phyloP scores from a whole-genome alignment of 2,329 filamentous ascomycete species.

The Paraphoma chrysanthemicola region DNA sequence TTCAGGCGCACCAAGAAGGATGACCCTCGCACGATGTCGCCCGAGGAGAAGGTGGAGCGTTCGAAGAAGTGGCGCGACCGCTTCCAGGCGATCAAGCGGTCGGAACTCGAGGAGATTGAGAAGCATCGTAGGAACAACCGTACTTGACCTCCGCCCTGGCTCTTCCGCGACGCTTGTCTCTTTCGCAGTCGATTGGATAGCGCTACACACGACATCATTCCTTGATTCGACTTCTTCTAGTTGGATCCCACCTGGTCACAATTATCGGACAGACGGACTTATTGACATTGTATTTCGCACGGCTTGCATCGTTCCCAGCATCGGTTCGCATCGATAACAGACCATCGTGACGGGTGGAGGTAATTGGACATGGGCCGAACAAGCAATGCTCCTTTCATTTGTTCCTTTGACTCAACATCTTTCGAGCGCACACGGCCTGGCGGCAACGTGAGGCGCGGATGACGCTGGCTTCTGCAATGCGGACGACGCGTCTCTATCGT shows the following conservation, averaged over 20 bases:
- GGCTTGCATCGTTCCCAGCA: neutral
- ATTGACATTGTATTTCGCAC: constrained; percentile 1
- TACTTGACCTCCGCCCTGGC: neutral
- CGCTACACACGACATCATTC: neutral
- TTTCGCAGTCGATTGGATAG: constrained; percentile 1
- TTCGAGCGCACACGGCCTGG: constrained; percentile 1
- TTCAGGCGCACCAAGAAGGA: constrained; percentile 48
- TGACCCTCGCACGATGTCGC: constrained; percentile 45
- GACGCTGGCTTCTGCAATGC: neutral
- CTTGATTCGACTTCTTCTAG: neutral
- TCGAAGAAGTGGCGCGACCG: constrained; percentile 46
- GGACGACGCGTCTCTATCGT: neutral
- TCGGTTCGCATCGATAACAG: neutral
- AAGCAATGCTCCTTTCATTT: neutral
- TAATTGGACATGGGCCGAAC: neutral
- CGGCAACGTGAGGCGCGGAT: constrained; percentile 1
- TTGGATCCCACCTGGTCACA: neutral
- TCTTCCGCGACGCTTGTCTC: neutral
- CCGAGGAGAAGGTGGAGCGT: constrained; percentile 45
- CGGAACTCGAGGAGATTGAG: constrained; percentile 37
- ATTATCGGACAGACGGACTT: neutral
- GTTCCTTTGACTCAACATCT: constrained; percentile 6
- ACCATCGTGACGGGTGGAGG: neutral
- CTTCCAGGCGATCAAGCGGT: constrained; percentile 42
- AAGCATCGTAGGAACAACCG: constrained; percentile 21